Base-by-base conservation (phyloP, 2,329 filamentous ascomycete genomes). In the Ascochyta rabiei region DNA sequence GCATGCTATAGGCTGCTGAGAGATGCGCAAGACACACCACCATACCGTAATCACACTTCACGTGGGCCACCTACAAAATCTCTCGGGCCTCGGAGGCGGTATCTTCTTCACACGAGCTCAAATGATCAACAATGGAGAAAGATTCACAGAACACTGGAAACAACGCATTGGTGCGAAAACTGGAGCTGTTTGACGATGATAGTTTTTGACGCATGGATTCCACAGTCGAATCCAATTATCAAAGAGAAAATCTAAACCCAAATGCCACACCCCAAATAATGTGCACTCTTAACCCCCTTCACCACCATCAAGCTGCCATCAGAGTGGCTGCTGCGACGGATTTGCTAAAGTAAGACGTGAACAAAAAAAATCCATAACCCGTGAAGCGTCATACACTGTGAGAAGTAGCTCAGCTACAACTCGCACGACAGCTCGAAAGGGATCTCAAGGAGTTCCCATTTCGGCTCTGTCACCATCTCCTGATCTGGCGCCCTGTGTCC, bases 1-100 rank as follows among this genome's bases (percentile, higher is more conserved):
- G 53, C 23, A 46, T 55, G 30, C 31, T 63, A 18, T 63, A 57
- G 40, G 31, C 4, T 21, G 7, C n/a, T 35, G 38, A 15, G 24
- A 37, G 6, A 30, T 12, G 19, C 10, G 24, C n/a, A 10, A 3
- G 24, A 30, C 28, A 19, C 24, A n/a, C 12, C 16, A 16, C 15
- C 33, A 23, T 12, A 44, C 13, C 15, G 1, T 24, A 8, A 2
- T 16, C 12, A 13, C 2, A 1, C 12, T 44, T 10, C 18, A 44
- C 18, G 2, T 23, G 4, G 30, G 7, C 21, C 19, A 34, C 7
- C 18, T 33, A 10, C 30, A 23, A 5, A 5, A 24, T 8, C 21
- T 33, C 7, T 41, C 4, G 24, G n/a, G 13, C 28, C 40, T 28
- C 15, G 13, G 15, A 24, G 13, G 19, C 21, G 21, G 38, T 39